Evolutionary conservation across 164 flowering plant genomes (phyloP).

Genomic region (Litsea cubeba): DNA sequence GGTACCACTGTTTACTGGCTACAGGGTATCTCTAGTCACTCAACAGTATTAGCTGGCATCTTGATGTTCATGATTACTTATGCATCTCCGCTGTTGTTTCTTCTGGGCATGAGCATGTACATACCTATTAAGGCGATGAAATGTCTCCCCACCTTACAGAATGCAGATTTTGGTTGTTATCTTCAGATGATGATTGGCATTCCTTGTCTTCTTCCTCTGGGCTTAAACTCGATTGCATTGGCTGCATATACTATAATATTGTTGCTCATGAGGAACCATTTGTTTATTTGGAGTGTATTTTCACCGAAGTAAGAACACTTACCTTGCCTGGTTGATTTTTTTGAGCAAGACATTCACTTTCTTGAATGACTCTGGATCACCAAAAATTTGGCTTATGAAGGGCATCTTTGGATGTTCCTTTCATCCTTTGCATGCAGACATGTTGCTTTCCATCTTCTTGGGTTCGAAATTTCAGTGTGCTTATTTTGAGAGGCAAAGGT

Average conservation of each 20-base stretch:
- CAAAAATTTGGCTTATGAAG: background rate
- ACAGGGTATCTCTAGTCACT: conserved; percentile 90
- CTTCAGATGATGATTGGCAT: conserved; percentile 49
- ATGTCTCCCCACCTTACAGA: conserved; percentile 6
- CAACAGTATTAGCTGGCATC: conserved; percentile 75
- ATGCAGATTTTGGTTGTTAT: conserved; percentile 32
- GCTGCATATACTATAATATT: conserved; percentile 67
- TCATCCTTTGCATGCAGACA: background rate
- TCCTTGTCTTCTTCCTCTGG: conserved; percentile 78
- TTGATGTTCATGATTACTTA: conserved; percentile 84
- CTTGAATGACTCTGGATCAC: background rate
- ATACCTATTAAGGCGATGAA: conserved; percentile 34
- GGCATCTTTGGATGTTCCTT: background rate
- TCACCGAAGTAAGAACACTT: conserved; percentile 83
- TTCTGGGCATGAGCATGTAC: conserved; percentile 59
- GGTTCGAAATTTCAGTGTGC: background rate
- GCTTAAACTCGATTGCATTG: conserved; percentile 66
- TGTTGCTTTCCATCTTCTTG: background rate
- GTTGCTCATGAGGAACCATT: conserved; percentile 90
- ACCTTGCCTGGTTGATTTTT: background rate
- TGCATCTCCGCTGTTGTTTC: conserved; percentile 71
- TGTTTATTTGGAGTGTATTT: conserved; percentile 96
- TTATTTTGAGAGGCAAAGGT: background rate
- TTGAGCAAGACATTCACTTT: too few relatives aligned
- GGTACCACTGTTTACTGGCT: conserved; percentile 6